Percentiles rank a stretch among this genome's conserved stretches.
Evolutionary conservation across 345 rosid species (phyloP).

Genomic region (Rhodamnia argentea): DNA sequence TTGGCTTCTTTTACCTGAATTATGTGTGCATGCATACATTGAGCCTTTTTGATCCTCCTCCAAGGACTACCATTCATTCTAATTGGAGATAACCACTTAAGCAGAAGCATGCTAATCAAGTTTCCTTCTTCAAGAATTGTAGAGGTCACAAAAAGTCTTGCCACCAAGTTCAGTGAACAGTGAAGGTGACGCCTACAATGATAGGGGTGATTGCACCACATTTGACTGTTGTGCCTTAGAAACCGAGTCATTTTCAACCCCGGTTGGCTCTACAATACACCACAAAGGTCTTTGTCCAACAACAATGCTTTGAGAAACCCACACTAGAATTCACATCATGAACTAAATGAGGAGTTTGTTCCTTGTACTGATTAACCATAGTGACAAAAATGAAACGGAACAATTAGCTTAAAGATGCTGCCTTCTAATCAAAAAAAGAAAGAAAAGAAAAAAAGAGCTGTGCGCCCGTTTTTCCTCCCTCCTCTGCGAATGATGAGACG

Average conservation of each 20-base stretch:
- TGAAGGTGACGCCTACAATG: neutral
- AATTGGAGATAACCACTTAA: neutral
- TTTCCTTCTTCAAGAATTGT: neutral
- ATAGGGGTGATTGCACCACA: neutral
- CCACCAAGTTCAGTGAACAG: neutral
- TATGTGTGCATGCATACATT: neutral
- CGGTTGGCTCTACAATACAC: neutral
- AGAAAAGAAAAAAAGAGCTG: neutral
- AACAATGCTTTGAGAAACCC: neutral
- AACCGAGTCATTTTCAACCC: neutral
- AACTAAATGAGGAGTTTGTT: neutral
- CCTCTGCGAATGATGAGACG: neutral
- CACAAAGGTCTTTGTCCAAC: neutral
- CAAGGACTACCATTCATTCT: neutral
- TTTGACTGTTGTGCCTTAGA: neutral
- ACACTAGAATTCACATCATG: neutral
- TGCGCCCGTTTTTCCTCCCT: neutral
- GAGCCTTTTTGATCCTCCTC: neutral
- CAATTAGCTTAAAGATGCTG: neutral
- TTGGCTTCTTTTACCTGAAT: neutral
- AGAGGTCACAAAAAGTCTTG: neutral
- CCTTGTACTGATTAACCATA: neutral
- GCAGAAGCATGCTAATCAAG: neutral
- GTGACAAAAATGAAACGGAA: constrained; percentile 1
- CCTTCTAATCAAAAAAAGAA: neutral